Evolutionary conservation across 345 rosid genomes (phyloP), one percentile per base, ranked within the genome.

Genomic region (Corchorus olitorius): DNA sequence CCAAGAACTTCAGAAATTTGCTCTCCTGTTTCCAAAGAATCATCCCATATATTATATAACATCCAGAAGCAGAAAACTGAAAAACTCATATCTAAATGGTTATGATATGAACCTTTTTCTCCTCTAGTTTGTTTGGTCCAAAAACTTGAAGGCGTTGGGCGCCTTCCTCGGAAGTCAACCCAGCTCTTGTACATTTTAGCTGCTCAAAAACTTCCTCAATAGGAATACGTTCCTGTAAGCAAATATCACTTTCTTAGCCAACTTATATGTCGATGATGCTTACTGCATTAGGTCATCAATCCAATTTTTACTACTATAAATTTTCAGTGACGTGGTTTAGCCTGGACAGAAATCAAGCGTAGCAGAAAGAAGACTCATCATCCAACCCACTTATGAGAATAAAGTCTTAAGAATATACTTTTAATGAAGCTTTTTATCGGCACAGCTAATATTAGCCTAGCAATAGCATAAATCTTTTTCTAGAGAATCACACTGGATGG

Each of bases 91-190:
- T 35, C 17, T 53, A 35, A 3, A 27, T n/a, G 67, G 39, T 66
- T 39, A 52, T 54, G 55, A 60, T 55, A 52, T 9, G 54, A 27
- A 91, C 98, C 93, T 89, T 92, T 81, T 92, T 93, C 88, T 93
- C 97, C 84, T 93, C 93, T 50, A 94, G 90, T 81, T 92, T 94
- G 92, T 94, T 94, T 54, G 94, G 98, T 62, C 98, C 98, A 82
- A 92, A 94, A 61, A 87, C 88, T 43, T 85, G 86, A 41, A 94
- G 92, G 83, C 98, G 81, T 70, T 80, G 64, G 78, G 86, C 84
- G 74, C 96, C 98, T 84, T 92, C 94, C 65, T 88, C 90, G 46
- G 87, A 9, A 5, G 87, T 80, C 65, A 94, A 88, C 70, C 91
- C 93, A 76, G 79, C 79, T 66, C 75, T 87, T 39, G 87, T 63